Base-by-base conservation (phyloP, 345 rosid species). In the Dipteronia dyeriana region DNA sequence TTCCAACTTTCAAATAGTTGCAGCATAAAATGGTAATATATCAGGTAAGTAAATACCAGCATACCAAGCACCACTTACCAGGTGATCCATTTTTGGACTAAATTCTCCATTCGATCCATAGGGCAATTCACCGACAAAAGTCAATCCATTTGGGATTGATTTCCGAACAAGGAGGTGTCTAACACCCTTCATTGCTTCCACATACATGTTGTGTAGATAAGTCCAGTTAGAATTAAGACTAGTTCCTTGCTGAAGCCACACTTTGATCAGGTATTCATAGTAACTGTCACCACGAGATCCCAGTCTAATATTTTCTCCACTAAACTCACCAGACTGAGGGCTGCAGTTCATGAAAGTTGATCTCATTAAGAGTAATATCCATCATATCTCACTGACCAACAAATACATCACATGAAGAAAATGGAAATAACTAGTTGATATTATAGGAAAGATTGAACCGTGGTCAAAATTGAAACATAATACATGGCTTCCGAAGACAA, bases 241-340 rank as follows among this genome's bases (percentile, higher is more conserved):
- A 20, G 76, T 77, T 76, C 97, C 87, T 80, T 85, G 92, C 84
- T 96, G 99, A 82, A 96, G 94, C 98, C 97, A 96, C 71, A 96
- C 98, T 86, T 94, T 96, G 47, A 96, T 82, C 67, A 96, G 85
- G 87, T 94, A 96, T 83, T 96, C 99, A 79, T 94, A 96, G 85
- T 96, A 96, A 85, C 99, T 94, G 84, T 96, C 99, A 60, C 98
- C 99, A 70, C 98, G 97, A 82, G 99, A 96, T 74, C 99, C 99
- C 76, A 96, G 88, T 78, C 99, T 90, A 75, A 96, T 94, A 84
- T 92, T 91, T 81, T 96, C 94, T 78, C 99, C 97, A 68, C 81
- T 85, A 81, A 91, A 96, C 73, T 90, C 90, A 75, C 99, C 98
- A 76, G 96, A 77, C 60, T 91, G 90, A 76, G 99, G 99, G 79